Base-by-base conservation (phyloP, 2,329 filamentous ascomycete species). In the Raffaelea deltoideospora region DNA sequence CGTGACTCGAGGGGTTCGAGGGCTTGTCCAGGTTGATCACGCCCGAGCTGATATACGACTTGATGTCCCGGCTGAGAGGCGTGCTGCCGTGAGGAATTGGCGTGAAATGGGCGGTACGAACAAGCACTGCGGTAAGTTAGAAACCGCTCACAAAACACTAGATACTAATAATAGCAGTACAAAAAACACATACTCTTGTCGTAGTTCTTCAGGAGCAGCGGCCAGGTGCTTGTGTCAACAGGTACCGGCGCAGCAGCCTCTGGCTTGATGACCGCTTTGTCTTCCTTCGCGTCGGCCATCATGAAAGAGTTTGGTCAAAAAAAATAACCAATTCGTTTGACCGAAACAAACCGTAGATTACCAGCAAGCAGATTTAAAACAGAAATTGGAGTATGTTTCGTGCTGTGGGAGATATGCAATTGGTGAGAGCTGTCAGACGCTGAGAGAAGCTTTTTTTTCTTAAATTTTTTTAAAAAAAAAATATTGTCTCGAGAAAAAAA, bases 11-110 rank as follows among this genome's bases (percentile, higher is more conserved):
- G 37, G 88, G 88, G 67, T 98, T 98, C 37, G 87, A 92, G 40
- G 88, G 90, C 68, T 93, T 93, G 66, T 92, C 84, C 50, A 95
- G 78, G 67, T 98, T 98, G 64, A 98, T 96, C 41, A 98, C 88
- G 64, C 90, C 90, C 45, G 85, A 93, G 59, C 82, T 88, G 57
- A 98, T 78, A 66, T 96, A 98, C 46, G 82, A 86, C 70, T 95
- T 95, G 55, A 98, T 72, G 59, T 96, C 88, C 60, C 90, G 83
- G 63, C 85, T 87, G 56, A 92, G 67, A 38, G 90, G 90, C 45
- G 83, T 77, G 65, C 83, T 92, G 54, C 90, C 90, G 58, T 83
- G 79, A 48, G 88, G 85, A 50, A 96, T 96, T 38, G 90, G 90
- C 24, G 88, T 96, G 64, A 93, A 98, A 63, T 98, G 88, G 45